Evolutionary conservation across 2,329 filamentous ascomycete species (phyloP).

Genomic region (Ophiostoma ips): DNA sequence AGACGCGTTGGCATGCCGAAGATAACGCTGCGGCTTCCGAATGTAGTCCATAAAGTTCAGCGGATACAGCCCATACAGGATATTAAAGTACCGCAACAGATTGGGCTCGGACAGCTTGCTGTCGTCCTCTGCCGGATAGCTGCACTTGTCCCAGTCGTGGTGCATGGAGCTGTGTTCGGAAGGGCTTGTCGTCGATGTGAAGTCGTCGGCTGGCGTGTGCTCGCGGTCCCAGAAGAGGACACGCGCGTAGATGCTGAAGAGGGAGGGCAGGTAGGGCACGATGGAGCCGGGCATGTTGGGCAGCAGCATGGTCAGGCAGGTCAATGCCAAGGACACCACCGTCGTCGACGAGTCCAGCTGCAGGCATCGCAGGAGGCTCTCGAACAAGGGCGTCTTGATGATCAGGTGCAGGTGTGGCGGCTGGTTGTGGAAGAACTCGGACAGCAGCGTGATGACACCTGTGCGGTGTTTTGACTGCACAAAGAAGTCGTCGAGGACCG

Average conservation of each 20-base stretch:
- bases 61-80: conserved; percentile 70
- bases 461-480: conserved; percentile 49
- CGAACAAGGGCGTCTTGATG: conserved; percentile 57
- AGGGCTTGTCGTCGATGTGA: not conserved
- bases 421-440: conserved; percentile 59
- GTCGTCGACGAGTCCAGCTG: conserved; percentile 67
- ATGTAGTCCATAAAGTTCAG: conserved; percentile 81
- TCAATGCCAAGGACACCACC: conserved; percentile 60
- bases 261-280: conserved; percentile 50
- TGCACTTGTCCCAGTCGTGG: conserved; percentile 48
- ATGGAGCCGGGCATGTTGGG: conserved; percentile 67
- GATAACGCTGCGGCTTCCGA: conserved; percentile 63
- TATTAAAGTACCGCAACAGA: conserved; percentile 63
- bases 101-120: conserved; percentile 48
- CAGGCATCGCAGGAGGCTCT: conserved; percentile 57
- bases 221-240: conserved; percentile 64
- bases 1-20: conserved; percentile 58
- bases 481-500: conserved; percentile 49
- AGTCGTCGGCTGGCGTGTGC: conserved; percentile 26
- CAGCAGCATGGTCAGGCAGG: conserved; percentile 65
- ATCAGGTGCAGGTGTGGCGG: conserved; percentile 69
- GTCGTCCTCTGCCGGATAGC: conserved; percentile 43
- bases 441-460: conserved; percentile 51
- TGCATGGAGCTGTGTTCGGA: conserved; percentile 14
- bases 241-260: conserved; percentile 73